Evolutionary conservation across 352 stramenopile species (phyloP), one percentile per base, ranked within the genome.

Genomic region (Pythium folliculosum): DNA sequence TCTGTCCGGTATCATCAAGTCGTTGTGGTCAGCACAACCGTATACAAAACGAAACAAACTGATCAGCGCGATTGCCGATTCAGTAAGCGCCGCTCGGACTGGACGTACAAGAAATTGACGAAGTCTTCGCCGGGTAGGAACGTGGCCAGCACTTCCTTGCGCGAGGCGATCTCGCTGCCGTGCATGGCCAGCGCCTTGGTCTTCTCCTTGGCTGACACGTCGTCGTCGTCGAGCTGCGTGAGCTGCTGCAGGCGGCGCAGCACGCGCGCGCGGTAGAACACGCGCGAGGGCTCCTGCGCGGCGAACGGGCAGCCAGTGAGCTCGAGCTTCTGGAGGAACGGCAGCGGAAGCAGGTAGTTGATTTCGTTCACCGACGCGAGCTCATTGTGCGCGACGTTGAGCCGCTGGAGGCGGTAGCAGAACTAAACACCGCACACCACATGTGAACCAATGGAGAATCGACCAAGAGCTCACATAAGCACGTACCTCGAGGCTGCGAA

Each of bases 111-210:
- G 49, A 77, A 86, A 63, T 94, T 82, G 48, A 75, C 65, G 47
- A 94, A 94, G 55, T 90, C 71, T 49, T 84, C 69, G 10, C 61
- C 63, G 0, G 82, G 77, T 1, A 94, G 63, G 49, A 85, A 78
- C 50, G 78, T 84, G 21, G 77, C 69, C 13, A 89, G 84, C 57
- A 90, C 77, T 21, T 74, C 64, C n/a, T 77, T 76, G n/a, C 85
- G 78, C 7, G 81, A 76, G 32, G 63, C 71, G 8, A 86, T 63
- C 51, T 94, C 85, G 65, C 78, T 81, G 45, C 85, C 85, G 63
- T 94, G 85, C 79, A 94, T 89, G 19, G 75, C 82, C 14, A 86
- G 71, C 22, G 83, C 82, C 63, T 94, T 94, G 60, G 91, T 76
- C 66, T 91, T 91, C 58, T 92, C 83, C 55, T 84, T 89, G 17